Conservation (phyloP, 768 basidiomycete species). For the Leccinellum luteum region DNA sequence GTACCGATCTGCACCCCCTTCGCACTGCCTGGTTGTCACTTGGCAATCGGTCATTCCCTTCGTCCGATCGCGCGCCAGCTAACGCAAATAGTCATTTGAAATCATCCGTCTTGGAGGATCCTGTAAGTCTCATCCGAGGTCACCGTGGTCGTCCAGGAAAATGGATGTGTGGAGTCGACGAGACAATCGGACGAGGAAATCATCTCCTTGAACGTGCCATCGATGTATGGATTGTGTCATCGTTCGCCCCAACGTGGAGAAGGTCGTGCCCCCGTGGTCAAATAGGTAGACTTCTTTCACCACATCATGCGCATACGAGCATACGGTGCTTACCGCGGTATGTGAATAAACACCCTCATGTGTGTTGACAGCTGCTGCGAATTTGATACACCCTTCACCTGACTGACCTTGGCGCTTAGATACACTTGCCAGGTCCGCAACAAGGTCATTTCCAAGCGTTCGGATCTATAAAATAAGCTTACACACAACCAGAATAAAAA, state of each 20-base stretch:
- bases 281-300: background rate
- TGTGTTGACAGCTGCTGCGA: background rate
- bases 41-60: conserved; percentile 1
- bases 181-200: background rate
- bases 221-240: background rate
- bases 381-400: background rate
- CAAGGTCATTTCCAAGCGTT: background rate
- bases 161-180: conserved; percentile 1
- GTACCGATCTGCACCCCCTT: conserved; percentile 14
- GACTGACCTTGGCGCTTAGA: background rate
- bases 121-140: background rate
- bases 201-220: background rate
- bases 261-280: background rate
- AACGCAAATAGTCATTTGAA: background rate
- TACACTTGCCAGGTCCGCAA: conserved; percentile 8
- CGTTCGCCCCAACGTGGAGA: background rate
- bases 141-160: background rate
- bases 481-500: background rate
- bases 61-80: background rate
- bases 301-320: background rate
- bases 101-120: background rate
- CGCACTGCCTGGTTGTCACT: conserved; percentile 12
- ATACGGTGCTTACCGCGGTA: background rate
- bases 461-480: background rate
- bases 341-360: background rate